Conservation (phyloP, 2,329 filamentous ascomycete genomes). For the Xenoacremonium recifei region DNA sequence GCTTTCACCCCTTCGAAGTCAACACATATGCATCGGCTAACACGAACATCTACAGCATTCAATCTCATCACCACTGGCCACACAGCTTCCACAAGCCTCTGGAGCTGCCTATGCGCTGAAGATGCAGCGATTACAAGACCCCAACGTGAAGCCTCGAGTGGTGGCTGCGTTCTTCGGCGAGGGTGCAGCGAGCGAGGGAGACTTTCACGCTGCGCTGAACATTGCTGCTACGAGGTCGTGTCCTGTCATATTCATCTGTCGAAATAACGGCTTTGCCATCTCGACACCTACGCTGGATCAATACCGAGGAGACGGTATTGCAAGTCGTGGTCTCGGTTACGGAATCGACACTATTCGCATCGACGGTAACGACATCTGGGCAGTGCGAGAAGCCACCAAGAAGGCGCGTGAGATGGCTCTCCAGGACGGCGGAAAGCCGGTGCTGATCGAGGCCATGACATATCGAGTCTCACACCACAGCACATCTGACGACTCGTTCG, state of each 20-base stretch:
- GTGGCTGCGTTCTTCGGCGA: slow-evolving; percentile 88
- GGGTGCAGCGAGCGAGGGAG: slow-evolving; percentile 84
- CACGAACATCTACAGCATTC: slow-evolving; percentile 58
- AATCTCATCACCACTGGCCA: slow-evolving; percentile 79
- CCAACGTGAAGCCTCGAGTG: slow-evolving; percentile 64
- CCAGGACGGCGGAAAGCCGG: slow-evolving; percentile 73
- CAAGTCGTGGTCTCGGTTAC: slow-evolving; percentile 81
- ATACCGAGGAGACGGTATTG: slow-evolving; percentile 89
- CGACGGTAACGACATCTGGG: slow-evolving; percentile 93
- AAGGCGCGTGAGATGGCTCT: slow-evolving; percentile 77
- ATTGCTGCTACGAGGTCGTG: slow-evolving; percentile 88
- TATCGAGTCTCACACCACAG: slow-evolving; percentile 98
- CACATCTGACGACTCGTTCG: slow-evolving; percentile 94
- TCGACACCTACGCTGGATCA: slow-evolving; percentile 87
- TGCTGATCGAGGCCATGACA: slow-evolving; percentile 93
- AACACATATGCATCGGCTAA: background rate
- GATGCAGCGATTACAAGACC: slow-evolving; percentile 71
- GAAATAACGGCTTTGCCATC: slow-evolving; percentile 92
- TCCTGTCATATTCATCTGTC: slow-evolving; percentile 84
- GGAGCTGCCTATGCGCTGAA: slow-evolving; percentile 88
- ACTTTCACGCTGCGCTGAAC: slow-evolving; percentile 89
- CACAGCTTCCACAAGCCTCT: slow-evolving; percentile 84
- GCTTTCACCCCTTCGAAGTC: slow-evolving; percentile 24
- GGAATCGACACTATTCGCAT: slow-evolving; percentile 92
- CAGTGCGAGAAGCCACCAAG: slow-evolving; percentile 76